phyloP scores from a whole-genome alignment of 495 filamentous ascomycete species.

The Bryoglossum gracile region DNA sequence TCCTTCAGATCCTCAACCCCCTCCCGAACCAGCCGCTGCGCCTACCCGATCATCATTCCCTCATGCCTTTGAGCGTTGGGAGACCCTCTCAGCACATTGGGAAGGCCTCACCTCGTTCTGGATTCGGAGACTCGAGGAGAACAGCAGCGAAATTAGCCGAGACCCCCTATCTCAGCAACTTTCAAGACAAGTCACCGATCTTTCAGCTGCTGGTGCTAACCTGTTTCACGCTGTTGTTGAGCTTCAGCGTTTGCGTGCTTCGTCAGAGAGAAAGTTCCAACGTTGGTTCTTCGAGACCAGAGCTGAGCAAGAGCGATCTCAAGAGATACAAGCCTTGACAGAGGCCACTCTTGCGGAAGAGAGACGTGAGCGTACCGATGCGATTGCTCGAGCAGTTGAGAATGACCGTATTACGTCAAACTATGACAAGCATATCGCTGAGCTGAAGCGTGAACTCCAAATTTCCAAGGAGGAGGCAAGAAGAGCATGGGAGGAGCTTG shows the following conservation, averaged over 20 bases:
- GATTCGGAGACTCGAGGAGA: constrained; percentile 87
- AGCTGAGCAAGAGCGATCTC: constrained; percentile 73
- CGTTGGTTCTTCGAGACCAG: constrained; percentile 97
- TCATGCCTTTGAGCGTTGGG: constrained; percentile 97
- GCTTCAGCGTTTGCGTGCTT: constrained; percentile 88
- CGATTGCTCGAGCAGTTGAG: constrained; percentile 52
- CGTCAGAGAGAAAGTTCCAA: constrained; percentile 95
- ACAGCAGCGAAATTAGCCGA: constrained; percentile 71
- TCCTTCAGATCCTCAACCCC: neutral
- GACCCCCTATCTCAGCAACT: constrained; percentile 83
- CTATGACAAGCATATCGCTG: constrained; percentile 65
- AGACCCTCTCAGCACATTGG: constrained; percentile 94
- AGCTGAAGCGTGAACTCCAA: constrained; percentile 83
- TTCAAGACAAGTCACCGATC: constrained; percentile 86
- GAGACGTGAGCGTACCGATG: constrained; percentile 58
- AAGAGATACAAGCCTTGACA: constrained; percentile 77
- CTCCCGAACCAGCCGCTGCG: neutral
- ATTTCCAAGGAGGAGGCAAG: constrained; percentile 96
- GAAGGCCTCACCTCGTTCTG: constrained; percentile 95
- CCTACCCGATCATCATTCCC: constrained; percentile 58
- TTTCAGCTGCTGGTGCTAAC: constrained; percentile 93
- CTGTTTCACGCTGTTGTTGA: constrained; percentile 97
- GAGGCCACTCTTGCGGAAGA: constrained; percentile 68
- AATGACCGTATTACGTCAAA: constrained; percentile 53
- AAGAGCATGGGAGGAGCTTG: constrained; percentile 94